Evolutionary conservation across 345 rosid genomes (phyloP).

Genomic region (Draba incana): DNA sequence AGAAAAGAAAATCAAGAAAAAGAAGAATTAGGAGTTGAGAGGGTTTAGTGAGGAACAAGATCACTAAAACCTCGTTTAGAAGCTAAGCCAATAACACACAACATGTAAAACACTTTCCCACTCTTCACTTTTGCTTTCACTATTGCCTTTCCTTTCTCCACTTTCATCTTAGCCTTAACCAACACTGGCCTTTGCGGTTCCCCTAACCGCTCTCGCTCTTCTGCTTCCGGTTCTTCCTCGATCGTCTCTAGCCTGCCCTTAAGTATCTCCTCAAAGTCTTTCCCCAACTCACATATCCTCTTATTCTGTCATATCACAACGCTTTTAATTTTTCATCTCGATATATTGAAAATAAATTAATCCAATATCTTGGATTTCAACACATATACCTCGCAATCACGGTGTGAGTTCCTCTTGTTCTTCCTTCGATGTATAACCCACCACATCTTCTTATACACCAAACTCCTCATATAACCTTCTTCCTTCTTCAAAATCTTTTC

Average conservation of each 20-base stretch:
- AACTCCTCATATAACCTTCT: conserved; percentile 35
- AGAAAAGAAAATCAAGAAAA: conserved; percentile 20
- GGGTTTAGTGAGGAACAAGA: conserved; percentile 38
- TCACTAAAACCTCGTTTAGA: conserved; percentile 40
- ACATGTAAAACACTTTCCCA: conserved; percentile 45
- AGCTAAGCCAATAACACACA: conserved; percentile 41
- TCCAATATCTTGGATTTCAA: neutral
- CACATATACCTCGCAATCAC: conserved; percentile 32
- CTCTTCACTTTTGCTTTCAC: conserved; percentile 41
- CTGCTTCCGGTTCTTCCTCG: conserved; percentile 45
- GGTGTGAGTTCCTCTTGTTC: conserved; percentile 32
- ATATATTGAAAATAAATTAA: conserved; percentile 4
- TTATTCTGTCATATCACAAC: conserved; percentile 33
- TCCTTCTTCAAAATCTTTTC: conserved; percentile 17
- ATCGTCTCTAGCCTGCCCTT: conserved; percentile 46
- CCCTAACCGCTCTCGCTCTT: conserved; percentile 30
- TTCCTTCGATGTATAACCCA: conserved; percentile 36
- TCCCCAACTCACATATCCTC: conserved; percentile 39
- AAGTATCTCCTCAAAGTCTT: conserved; percentile 41
- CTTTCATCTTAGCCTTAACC: conserved; percentile 37
- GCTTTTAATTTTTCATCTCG: neutral
- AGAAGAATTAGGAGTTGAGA: conserved; percentile 20
- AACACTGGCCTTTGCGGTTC: conserved; percentile 36
- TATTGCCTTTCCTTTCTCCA: conserved; percentile 41
- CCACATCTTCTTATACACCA: conserved; percentile 43